Conservation (phyloP, 2,329 filamentous ascomycete species). For the Colletotrichum lupini region DNA sequence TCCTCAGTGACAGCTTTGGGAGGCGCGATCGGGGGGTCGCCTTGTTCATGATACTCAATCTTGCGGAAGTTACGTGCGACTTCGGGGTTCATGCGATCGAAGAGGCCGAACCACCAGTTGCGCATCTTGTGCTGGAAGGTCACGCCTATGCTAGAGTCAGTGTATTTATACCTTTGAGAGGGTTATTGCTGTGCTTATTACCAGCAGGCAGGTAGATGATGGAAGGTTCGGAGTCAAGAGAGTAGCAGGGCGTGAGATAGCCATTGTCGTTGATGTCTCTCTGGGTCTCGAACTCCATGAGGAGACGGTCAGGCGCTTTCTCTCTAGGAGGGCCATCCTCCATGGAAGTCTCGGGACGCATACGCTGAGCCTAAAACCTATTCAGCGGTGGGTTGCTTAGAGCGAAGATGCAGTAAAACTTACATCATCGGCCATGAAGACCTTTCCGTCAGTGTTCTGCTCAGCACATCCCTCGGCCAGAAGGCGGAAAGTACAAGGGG, state of each 20-base stretch:
- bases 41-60: slow-evolving; percentile 17
- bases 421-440: slow-evolving; percentile 38
- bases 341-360: slow-evolving; percentile 27
- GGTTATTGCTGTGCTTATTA: neutral
- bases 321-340: neutral
- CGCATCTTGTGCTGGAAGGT: slow-evolving; percentile 30
- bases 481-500: slow-evolving; percentile 53
- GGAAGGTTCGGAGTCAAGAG: slow-evolving; percentile 32
- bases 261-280: slow-evolving; percentile 38
- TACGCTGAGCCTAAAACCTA: slow-evolving; percentile 15
- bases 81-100: slow-evolving; percentile 36
- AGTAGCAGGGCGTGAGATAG: slow-evolving; percentile 34
- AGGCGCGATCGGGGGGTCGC: slow-evolving; percentile 16
- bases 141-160: slow-evolving; percentile 12
- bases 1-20: slow-evolving; percentile 14
- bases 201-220: slow-evolving; percentile 33
- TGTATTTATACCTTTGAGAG: neutral
- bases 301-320: slow-evolving; percentile 20
- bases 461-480: slow-evolving; percentile 49
- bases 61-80: slow-evolving; percentile 29
- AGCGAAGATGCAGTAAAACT: neutral
- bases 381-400: neutral
- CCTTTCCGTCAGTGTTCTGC: slow-evolving; percentile 39
- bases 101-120: slow-evolving; percentile 34
- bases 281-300: slow-evolving; percentile 35